These are phyloP conservation scores for Leccinum fibrillosum DNA, from an alignment of 768 basidiomycete species.

Conservation along the genomic window DNA sequence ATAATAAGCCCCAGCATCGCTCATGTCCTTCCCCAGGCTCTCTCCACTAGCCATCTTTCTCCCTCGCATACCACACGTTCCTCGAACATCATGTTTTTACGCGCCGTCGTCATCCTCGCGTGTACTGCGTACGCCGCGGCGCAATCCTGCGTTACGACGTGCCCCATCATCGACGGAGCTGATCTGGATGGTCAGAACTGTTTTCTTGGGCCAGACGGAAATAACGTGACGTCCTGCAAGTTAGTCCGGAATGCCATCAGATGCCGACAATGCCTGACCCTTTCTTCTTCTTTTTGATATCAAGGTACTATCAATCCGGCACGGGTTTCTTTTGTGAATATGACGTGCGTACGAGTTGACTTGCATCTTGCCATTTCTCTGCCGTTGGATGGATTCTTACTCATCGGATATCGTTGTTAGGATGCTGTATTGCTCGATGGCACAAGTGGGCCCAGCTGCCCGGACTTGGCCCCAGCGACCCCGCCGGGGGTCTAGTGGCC, in stretches of 20 bases:
- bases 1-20: background rate
- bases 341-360: conserved; percentile 1
- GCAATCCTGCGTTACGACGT: background rate
- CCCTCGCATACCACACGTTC: background rate
- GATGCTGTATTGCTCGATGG: too few relatives aligned
- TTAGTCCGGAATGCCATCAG: background rate
- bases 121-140: background rate
- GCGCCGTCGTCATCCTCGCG: background rate
- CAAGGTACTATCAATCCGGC: background rate
- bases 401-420: background rate
- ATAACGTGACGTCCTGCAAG: background rate
- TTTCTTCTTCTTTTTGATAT: background rate
- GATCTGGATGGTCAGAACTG: background rate
- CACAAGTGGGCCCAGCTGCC: too few relatives aligned
- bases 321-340: background rate
- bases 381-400: background rate
- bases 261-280: background rate
- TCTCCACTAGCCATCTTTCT: background rate
- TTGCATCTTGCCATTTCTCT: background rate
- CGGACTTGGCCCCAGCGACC: too few relatives aligned
- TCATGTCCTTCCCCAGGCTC: background rate
- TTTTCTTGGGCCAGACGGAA: too few relatives aligned
- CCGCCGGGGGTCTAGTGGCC: background rate
- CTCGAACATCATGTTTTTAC: background rate
- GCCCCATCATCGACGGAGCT: background rate